Evolutionary conservation across 371 early-diverging fungal genomes (phyloP).

Genomic region (Mortierella sp.): DNA sequence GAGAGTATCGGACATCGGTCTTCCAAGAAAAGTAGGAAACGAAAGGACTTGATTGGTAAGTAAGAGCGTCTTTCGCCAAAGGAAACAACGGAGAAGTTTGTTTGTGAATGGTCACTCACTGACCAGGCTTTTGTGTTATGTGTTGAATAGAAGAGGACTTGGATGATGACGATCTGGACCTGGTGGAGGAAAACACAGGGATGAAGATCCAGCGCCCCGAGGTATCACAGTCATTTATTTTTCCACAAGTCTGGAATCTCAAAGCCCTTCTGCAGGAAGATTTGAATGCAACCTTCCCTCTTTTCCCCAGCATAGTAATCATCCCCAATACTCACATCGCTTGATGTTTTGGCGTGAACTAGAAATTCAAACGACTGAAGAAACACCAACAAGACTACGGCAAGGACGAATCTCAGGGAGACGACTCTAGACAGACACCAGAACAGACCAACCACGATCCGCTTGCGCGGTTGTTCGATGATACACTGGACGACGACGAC

Average conservation of each 20-base stretch:
- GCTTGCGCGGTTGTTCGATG: neutral
- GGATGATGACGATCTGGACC: constrained; percentile 90
- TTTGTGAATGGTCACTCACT: constrained; percentile 45
- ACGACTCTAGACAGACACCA: constrained; percentile 47
- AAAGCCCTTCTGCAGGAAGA: neutral
- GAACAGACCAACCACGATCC: constrained; percentile 21
- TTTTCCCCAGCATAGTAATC: neutral
- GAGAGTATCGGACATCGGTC: constrained; percentile 35
- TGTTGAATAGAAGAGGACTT: constrained; percentile 73
- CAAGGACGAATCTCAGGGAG: constrained; percentile 41
- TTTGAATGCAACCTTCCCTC: neutral
- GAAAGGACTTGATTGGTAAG: constrained; percentile 64
- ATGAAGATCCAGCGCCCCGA: constrained; percentile 67
- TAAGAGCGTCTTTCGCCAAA: constrained; percentile 38
- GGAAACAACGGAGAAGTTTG: neutral
- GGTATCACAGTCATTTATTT: constrained; percentile 35
- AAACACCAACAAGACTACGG: constrained; percentile 69
- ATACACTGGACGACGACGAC: constrained; percentile 68
- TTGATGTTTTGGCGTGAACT: constrained; percentile 9
- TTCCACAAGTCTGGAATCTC: neutral
- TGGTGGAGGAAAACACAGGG: constrained; percentile 89
- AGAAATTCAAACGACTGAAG: constrained; percentile 79
- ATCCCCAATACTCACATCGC: neutral
- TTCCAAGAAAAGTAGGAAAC: constrained; percentile 55
- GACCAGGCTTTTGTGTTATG: neutral